Evolutionary conservation across 176 grass and related monocot species (phyloP), one percentile per base, ranked within the genome.

Genomic region (Elaeis guineensis): DNA sequence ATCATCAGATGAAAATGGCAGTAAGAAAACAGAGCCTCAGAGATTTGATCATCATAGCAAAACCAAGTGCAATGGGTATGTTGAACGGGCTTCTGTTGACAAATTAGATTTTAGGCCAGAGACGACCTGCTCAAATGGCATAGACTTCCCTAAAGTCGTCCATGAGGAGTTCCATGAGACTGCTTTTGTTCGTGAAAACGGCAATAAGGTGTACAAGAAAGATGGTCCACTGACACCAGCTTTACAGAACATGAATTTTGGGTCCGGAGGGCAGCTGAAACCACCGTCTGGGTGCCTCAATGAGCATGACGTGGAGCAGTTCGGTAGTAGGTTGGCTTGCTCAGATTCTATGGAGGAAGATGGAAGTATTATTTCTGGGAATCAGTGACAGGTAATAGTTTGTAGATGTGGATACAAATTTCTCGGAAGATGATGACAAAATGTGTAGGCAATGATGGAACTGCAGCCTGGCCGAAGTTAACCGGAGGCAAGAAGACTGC

Each of bases 181-280:
- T 56, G 26, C 6, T 19, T 21, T 22, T 17, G 25, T n/a, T 3
- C 25, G 19, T 23, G 52, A 68, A 56, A 56, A 55, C 1, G 26
- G 65, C 8, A 39, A 21, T 56, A 44, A 44, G 35, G 58, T 49
- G 17, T 62, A 63, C 57, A 76, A 58, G 77, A 85, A 63, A 76
- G 16, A 28, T 6, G 58, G 50, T 22, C 53, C 64, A 61, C 20
- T 52, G 19, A 69, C 12, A 61, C 29, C 57, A 64, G 17, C 23
- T 59, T 60, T 57, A 0, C 1, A n/a, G 50, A 8, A 54, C 58
- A 21, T 35, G 48, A 19, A 57, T 23, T 55, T 12, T 44, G 35
- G 35, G 35, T 12, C 14, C 11, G 35, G 35, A 44, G 35, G 14
- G 1, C 35, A 12, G 35, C 35, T 44, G 35, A 44, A 44, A 44